phyloP scores from a whole-genome alignment of 2,329 filamentous ascomycete species.

The Xylaria sp. region DNA sequence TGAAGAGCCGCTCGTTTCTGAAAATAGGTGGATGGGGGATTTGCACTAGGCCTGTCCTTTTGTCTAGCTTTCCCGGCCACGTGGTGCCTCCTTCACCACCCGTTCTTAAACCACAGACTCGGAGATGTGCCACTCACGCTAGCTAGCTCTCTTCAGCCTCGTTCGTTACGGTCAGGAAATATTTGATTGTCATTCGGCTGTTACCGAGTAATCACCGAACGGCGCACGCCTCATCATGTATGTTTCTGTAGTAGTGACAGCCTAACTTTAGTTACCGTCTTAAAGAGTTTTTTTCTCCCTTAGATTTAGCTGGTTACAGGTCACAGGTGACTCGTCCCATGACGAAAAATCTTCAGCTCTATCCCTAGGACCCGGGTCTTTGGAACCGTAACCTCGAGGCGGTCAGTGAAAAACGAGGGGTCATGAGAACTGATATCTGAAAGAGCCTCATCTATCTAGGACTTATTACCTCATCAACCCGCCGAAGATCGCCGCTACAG shows the following conservation, averaged over 20 bases:
- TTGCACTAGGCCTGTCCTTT: slow-evolving; percentile 13
- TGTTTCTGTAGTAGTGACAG: slow-evolving; percentile 2
- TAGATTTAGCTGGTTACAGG: not conserved
- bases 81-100: slow-evolving; percentile 31
- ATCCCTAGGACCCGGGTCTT: not conserved
- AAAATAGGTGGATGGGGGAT: slow-evolving; percentile 13
- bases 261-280: not conserved
- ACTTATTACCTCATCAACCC: not conserved
- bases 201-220: slow-evolving; percentile 28
- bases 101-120: slow-evolving; percentile 17
- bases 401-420: not conserved
- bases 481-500: not conserved
- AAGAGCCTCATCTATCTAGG: not conserved
- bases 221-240: slow-evolving; percentile 7
- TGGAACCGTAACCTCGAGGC: not conserved
- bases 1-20: slow-evolving; percentile 17
- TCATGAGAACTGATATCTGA: not conserved
- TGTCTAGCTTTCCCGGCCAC: slow-evolving; percentile 24
- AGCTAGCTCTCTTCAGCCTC: not conserved
- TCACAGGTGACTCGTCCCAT: not conserved
- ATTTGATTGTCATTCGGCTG: slow-evolving; percentile 17
- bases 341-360: too few species aligned
- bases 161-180: slow-evolving; percentile 10
- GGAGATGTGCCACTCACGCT: slow-evolving; percentile 8
- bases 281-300: not conserved